Conservation (phyloP, 306 rosid genomes). For the Leucaena leucocephala region DNA sequence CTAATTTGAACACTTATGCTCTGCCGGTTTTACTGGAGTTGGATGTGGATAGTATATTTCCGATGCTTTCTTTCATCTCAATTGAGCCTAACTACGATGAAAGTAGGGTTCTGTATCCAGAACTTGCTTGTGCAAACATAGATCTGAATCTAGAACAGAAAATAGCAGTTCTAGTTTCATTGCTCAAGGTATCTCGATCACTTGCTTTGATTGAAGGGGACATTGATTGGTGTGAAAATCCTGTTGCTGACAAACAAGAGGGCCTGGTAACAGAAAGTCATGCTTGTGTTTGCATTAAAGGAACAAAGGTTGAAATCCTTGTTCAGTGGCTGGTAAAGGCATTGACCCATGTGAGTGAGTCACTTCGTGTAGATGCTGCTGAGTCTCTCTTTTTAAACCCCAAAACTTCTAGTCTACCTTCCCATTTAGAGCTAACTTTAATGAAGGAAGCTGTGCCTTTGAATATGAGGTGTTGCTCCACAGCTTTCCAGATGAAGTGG, state of each 20-base stretch:
- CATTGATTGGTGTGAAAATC: constrained; percentile 68
- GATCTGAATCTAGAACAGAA: constrained; percentile 77
- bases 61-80: constrained; percentile 80
- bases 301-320: constrained; percentile 65
- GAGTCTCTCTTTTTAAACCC: constrained; percentile 91
- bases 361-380: constrained; percentile 95
- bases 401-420: constrained; percentile 87
- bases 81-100: constrained; percentile 59
- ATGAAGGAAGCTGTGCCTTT: constrained; percentile 87
- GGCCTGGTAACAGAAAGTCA: constrained; percentile 42
- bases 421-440: constrained; percentile 84
- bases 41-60: constrained; percentile 87
- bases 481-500: constrained; percentile 99
- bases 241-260: constrained; percentile 33
- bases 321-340: constrained; percentile 92
- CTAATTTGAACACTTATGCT: constrained; percentile 90
- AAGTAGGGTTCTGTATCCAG: constrained; percentile 50
- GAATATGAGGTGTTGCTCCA: constrained; percentile 94
- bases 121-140: constrained; percentile 45
- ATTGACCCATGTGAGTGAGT: constrained; percentile 87
- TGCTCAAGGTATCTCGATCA: constrained; percentile 90
- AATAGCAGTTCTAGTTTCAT: constrained; percentile 90
- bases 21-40: constrained; percentile 81
- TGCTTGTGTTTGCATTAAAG: constrained; percentile 82
- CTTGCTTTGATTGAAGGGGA: constrained; percentile 97